These are phyloP conservation scores for Ustilago loliicola DNA, from an alignment of 1,284 basidiomycete species.

Conservation along the genomic window DNA sequence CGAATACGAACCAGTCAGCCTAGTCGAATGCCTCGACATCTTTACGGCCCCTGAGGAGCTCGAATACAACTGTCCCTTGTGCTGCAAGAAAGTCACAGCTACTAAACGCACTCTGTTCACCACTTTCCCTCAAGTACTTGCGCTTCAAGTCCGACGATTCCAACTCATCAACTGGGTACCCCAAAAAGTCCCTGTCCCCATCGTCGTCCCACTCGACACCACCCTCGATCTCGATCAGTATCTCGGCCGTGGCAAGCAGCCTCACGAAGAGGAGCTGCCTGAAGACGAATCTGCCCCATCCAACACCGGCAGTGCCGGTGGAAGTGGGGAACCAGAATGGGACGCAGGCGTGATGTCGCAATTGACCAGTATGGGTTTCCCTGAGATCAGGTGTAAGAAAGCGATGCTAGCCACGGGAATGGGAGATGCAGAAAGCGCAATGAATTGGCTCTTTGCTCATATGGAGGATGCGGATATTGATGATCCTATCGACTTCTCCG, in stretches of 20 bases:
- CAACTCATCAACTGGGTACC: constrained; percentile 98
- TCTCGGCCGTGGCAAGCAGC: constrained; percentile 81
- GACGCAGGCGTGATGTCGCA: constrained; percentile 62
- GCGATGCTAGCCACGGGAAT: constrained; percentile 87
- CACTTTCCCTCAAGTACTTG: constrained; percentile 88
- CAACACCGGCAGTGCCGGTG: constrained; percentile 3
- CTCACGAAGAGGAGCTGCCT: constrained; percentile 81
- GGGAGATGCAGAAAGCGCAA: constrained; percentile 82
- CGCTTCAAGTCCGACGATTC: constrained; percentile 93
- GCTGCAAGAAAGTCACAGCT: constrained; percentile 78
- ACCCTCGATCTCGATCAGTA: constrained; percentile 79
- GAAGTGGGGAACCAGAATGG: constrained; percentile 32
- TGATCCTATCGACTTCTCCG: constrained; percentile 76
- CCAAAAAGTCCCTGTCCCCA: constrained; percentile 90
- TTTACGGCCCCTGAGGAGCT: constrained; percentile 80
- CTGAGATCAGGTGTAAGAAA: constrained; percentile 61
- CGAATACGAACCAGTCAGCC: constrained; percentile 79
- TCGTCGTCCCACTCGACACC: constrained; percentile 77
- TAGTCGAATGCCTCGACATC: constrained; percentile 79
- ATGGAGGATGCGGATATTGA: constrained; percentile 97
- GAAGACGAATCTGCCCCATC: constrained; percentile 71
- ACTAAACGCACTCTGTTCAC: constrained; percentile 80
- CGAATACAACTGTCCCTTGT: constrained; percentile 79
- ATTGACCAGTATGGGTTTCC: constrained; percentile 66
- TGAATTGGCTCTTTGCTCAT: constrained; percentile 94